These are phyloP conservation scores for Euptelea pleiosperma DNA, from an alignment of 164 flowering plant genomes.

Conservation along the genomic window DNA sequence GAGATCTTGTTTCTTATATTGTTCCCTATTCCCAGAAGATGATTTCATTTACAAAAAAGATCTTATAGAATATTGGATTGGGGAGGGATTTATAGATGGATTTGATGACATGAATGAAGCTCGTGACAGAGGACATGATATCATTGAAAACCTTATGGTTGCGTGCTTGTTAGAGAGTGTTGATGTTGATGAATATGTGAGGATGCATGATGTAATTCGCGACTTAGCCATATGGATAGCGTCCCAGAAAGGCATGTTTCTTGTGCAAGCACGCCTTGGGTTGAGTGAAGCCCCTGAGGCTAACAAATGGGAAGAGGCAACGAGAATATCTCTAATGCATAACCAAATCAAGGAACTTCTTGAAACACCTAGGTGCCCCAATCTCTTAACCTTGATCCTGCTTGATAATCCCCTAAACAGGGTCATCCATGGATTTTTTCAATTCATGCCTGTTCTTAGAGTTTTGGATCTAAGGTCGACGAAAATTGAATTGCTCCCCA, in stretches of 20 bases:
- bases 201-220: too few species aligned
- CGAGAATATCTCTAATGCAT: background rate
- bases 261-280: background rate
- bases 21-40: background rate
- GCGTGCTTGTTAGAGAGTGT: background rate
- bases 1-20: too few species aligned
- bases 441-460: background rate
- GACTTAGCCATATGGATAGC: background rate
- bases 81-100: too few species aligned
- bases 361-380: background rate
- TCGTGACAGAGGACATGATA: too few species aligned
- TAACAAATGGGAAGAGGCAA: background rate
- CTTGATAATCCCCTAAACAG: background rate
- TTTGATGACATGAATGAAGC: too few species aligned
- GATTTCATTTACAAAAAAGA: too few species aligned
- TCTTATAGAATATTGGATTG: too few species aligned
- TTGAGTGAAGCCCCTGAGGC: background rate
- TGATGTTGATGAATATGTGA: background rate
- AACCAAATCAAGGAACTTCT: background rate
- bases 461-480: background rate
- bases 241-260: background rate
- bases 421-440: background rate
- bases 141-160: background rate
- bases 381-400: background rate
- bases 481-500: background rate